phyloP scores from a whole-genome alignment of 768 basidiomycete species.

The Lactarius indigo region DNA sequence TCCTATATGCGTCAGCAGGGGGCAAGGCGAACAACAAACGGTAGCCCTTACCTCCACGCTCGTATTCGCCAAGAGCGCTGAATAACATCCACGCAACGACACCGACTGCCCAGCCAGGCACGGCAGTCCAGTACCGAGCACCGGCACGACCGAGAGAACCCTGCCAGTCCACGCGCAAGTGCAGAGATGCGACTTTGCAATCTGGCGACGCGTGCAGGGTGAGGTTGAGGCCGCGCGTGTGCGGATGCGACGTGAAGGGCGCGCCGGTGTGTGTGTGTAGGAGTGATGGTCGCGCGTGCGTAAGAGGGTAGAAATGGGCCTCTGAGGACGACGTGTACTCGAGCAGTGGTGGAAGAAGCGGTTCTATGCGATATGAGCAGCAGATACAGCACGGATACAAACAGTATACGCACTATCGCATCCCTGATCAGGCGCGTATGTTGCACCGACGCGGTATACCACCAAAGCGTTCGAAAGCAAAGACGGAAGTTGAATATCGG shows the following conservation, averaged over 20 bases:
- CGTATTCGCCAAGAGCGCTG: constrained; percentile 41
- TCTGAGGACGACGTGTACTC: constrained; percentile 64
- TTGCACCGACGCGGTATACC: constrained; percentile 55
- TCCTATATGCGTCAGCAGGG: not conserved
- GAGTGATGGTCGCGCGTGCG: constrained; percentile 39
- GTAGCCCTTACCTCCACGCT: constrained; percentile 31
- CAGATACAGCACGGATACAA: not conserved
- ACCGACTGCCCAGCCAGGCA: constrained; percentile 72
- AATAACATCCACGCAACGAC: constrained; percentile 59
- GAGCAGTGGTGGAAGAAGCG: constrained; percentile 62
- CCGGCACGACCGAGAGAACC: constrained; percentile 68
- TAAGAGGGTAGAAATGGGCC: constrained; percentile 59
- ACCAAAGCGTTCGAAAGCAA: constrained; percentile 59
- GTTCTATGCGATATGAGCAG: constrained; percentile 35
- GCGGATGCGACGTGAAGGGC: constrained; percentile 49
- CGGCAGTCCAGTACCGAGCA: constrained; percentile 68
- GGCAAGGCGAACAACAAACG: not conserved
- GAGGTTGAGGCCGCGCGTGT: constrained; percentile 46
- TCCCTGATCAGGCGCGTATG: constrained; percentile 18
- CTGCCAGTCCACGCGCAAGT: constrained; percentile 65
- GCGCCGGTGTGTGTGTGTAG: constrained; percentile 68
- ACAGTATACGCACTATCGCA: constrained; percentile 32
- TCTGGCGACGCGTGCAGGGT: constrained; percentile 56
- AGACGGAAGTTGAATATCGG: constrained; percentile 49
- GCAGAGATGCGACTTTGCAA: constrained; percentile 46